Conservation (phyloP, 352 stramenopile species). For the Blastocystis sp. region DNA sequence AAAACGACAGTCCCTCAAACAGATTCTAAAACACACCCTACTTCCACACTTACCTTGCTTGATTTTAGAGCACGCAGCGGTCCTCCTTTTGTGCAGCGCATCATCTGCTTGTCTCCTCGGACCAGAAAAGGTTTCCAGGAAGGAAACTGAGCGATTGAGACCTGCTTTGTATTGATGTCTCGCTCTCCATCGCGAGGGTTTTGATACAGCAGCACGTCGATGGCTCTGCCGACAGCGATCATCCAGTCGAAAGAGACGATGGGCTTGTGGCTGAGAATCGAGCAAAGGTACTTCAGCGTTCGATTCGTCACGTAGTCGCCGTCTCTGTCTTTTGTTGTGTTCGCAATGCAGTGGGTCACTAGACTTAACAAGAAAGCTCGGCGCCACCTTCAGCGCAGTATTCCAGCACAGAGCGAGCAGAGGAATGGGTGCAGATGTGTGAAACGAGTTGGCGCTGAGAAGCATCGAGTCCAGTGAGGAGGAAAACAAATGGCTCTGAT, state of each 20-base stretch:
- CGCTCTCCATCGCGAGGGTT: not conserved
- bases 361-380: not conserved
- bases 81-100: not conserved
- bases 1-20: slow-evolving; percentile 20
- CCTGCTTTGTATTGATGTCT: not conserved
- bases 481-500: not conserved
- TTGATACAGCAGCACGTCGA: not conserved
- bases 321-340: not conserved
- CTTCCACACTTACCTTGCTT: not conserved
- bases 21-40: not conserved
- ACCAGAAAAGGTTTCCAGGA: not conserved
- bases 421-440: slow-evolving; percentile 18
- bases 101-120: not conserved
- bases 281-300: slow-evolving; percentile 23
- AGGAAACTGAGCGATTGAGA: not conserved
- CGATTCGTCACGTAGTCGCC: not conserved
- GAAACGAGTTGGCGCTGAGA: not conserved
- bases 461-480: not conserved
- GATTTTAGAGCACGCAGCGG: not conserved
- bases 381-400: not conserved
- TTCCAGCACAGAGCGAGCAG: not conserved
- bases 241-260: slow-evolving; percentile 31
- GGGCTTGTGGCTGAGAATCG: slow-evolving; percentile 7
- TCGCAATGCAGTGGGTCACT: slow-evolving; percentile 54
- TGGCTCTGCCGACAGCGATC: not conserved